Base-by-base conservation (phyloP, 2,329 filamentous ascomycete genomes). In the Aspergillus fructus region DNA sequence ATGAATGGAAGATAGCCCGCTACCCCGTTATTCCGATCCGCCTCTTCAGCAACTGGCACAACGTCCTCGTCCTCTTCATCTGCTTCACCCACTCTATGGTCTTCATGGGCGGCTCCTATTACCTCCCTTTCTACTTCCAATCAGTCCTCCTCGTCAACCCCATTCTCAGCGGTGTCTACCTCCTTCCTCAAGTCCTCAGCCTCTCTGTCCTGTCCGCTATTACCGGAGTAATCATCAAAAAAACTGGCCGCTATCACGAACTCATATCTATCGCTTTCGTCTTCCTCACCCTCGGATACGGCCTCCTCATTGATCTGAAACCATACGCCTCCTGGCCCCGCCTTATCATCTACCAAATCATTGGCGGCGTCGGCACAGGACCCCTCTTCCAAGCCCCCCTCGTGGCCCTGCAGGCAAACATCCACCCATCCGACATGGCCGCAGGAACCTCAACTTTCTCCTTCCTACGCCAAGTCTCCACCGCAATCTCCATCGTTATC, bases 101-200 rank as follows among this genome's bases (percentile, higher is more conserved):
- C 62, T 93, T 93, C 78, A 91, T 93, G 67, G 84, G 88, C 0
- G 85, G 84, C 30, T 85, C 84, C 60, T 96, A 93, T 79, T 96
- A 89, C 76, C 80, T 96, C 4, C 91, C 91, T 0, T 81, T 96
- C 2, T 96, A 96, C 78, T 93, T 92, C 75, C 91, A 96, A 74
- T 83, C 87, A 51, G 86, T 90, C 51, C 80, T 90, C 43, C 83
- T 88, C 49, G 85, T 85, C 2, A 81, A 82, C 0, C 88, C 90
- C 0, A 83, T 93, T 37, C 76, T 89, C 30, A 89, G 86, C 1
- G 91, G 91, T 49, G 85, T 93, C 49, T 91, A 91, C 67, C 73
- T 91, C 15, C 79, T 94, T 13, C 88, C 90, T 0, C 85, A 84
- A 60, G 89, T 89, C 8, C 69, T 93, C 34, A 81, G 86, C 2